Conservation (phyloP, 176 grass and related monocot species). For the Oropetium thomaeum region DNA sequence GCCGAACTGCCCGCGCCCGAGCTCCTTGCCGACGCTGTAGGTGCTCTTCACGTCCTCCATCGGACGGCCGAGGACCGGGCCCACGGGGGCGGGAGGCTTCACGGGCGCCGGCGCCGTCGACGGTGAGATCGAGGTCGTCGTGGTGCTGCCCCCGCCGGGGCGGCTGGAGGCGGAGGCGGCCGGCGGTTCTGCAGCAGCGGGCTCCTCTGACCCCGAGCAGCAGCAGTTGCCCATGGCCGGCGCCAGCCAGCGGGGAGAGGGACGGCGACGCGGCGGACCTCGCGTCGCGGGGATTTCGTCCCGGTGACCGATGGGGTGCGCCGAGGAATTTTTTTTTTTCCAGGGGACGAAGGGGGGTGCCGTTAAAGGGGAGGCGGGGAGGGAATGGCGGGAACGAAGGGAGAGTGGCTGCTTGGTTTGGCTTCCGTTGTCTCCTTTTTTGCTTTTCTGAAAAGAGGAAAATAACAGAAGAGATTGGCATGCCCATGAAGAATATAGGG, state of each 20-base stretch:
- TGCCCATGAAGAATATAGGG: background rate
- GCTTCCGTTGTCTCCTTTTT: background rate
- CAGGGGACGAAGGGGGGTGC: background rate
- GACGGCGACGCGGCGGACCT: background rate
- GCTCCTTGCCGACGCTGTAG: slow-evolving; percentile 79
- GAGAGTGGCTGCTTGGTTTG: slow-evolving; percentile 21
- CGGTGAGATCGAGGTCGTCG: background rate
- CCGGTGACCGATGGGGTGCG: slow-evolving; percentile 24
- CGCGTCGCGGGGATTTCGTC: slow-evolving; percentile 17
- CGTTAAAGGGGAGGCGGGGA: slow-evolving; percentile 48
- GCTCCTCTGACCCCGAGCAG: slow-evolving; percentile 32
- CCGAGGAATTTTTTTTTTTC: background rate
- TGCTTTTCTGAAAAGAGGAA: slow-evolving; percentile 11
- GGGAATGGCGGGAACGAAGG: slow-evolving; percentile 54
- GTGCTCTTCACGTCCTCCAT: slow-evolving; percentile 80
- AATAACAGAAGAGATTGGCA: slow-evolving; percentile 22
- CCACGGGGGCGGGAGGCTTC: slow-evolving; percentile 46
- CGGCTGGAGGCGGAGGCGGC: background rate
- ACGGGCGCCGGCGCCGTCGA: slow-evolving; percentile 15
- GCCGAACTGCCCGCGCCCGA: slow-evolving; percentile 89
- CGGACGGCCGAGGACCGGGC: slow-evolving; percentile 64
- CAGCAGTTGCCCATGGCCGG: slow-evolving; percentile 69
- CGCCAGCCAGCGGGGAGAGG: slow-evolving; percentile 29
- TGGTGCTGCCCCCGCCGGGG: slow-evolving; percentile 4
- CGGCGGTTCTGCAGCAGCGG: slow-evolving; percentile 1